Evolutionary conservation across 2,329 filamentous ascomycete genomes (phyloP).

Genomic region (Mariannaea sp.): DNA sequence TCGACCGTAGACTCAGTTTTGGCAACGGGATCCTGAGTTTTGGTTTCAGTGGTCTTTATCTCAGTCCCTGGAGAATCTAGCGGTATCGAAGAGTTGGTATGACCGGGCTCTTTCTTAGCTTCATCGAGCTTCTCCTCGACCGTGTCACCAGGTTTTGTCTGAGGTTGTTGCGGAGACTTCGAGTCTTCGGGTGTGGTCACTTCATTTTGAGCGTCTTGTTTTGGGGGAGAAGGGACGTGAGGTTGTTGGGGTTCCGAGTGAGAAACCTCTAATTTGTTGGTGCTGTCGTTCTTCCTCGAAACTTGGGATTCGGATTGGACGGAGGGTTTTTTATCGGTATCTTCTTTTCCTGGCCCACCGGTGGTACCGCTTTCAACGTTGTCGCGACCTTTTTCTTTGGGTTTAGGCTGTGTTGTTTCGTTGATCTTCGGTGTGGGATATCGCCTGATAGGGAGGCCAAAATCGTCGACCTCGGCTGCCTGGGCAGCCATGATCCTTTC

Average conservation of each 20-base stretch:
- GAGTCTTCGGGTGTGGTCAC: slow-evolving; percentile 2
- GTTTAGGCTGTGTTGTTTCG: slow-evolving; percentile 22
- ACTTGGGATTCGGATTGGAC: slow-evolving; percentile 8
- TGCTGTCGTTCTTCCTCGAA: slow-evolving; percentile 42
- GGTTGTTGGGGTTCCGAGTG: slow-evolving; percentile 42
- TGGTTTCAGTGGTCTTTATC: background rate
- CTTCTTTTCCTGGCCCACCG: slow-evolving; percentile 14
- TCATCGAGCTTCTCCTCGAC: slow-evolving; percentile 2
- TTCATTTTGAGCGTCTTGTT: slow-evolving; percentile 6
- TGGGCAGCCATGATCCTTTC: slow-evolving; percentile 34
- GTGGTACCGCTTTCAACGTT: slow-evolving; percentile 7
- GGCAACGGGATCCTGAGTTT: slow-evolving; percentile 8
- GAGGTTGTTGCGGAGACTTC: slow-evolving; percentile 13
- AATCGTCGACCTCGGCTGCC: slow-evolving; percentile 65
- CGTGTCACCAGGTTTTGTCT: background rate
- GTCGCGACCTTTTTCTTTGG: slow-evolving; percentile 14
- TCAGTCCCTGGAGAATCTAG: slow-evolving; percentile 4
- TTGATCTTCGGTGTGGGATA: slow-evolving; percentile 43
- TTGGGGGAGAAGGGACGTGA: slow-evolving; percentile 13
- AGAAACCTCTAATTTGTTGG: slow-evolving; percentile 46
- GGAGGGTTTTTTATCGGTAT: slow-evolving; percentile 11
- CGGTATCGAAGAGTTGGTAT: slow-evolving; percentile 5
- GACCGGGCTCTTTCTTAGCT: slow-evolving; percentile 9
- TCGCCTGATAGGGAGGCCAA: slow-evolving; percentile 68
- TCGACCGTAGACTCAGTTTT: slow-evolving; percentile 16